Percentiles rank a stretch among this genome's conserved stretches.
Evolutionary conservation across 805 yeast genomes (phyloP).

Genomic region (Cyberlindnera mississippiensis): DNA sequence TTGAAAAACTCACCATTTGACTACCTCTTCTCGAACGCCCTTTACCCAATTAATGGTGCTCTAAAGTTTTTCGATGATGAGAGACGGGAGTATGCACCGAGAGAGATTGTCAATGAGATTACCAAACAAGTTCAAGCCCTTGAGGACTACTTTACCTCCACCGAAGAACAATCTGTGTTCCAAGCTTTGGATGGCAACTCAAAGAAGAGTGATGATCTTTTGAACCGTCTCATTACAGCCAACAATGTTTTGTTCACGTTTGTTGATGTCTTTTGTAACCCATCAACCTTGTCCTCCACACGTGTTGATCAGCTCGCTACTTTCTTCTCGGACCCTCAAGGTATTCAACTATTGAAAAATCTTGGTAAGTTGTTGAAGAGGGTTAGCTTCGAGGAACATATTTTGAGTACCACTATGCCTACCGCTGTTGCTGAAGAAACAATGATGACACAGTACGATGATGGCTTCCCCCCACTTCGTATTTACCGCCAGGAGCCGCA

Average conservation of each 20-base stretch:
- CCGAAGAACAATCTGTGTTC: constrained; percentile 26
- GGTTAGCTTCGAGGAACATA: constrained; percentile 53
- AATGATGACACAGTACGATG: constrained; percentile 29
- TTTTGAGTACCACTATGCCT: constrained; percentile 47
- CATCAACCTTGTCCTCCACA: constrained; percentile 43
- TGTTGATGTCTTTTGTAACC: constrained; percentile 53
- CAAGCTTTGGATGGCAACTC: constrained; percentile 18
- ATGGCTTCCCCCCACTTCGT: constrained; percentile 36
- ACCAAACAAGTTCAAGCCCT: constrained; percentile 30
- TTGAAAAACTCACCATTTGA: constrained; percentile 59
- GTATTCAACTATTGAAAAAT: constrained; percentile 37
- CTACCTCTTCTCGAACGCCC: constrained; percentile 49
- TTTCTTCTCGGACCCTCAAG: constrained; percentile 39
- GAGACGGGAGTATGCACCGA: constrained; percentile 44
- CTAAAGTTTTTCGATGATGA: constrained; percentile 56
- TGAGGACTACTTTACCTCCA: constrained; percentile 24
- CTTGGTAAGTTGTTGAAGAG: constrained; percentile 47
- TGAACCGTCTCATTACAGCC: constrained; percentile 29
- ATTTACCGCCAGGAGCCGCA: constrained; percentile 39
- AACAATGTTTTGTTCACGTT: constrained; percentile 47
- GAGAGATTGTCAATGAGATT: constrained; percentile 32
- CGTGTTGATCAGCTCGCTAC: constrained; percentile 33
- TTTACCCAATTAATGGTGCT: constrained; percentile 49
- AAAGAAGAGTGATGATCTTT: constrained; percentile 23
- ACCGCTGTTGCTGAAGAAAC: constrained; percentile 43